Percentiles rank a stretch among this genome's conserved stretches.
phyloP scores from a whole-genome alignment of 1,139 yeast species.

The Candida labiduridarum region DNA sequence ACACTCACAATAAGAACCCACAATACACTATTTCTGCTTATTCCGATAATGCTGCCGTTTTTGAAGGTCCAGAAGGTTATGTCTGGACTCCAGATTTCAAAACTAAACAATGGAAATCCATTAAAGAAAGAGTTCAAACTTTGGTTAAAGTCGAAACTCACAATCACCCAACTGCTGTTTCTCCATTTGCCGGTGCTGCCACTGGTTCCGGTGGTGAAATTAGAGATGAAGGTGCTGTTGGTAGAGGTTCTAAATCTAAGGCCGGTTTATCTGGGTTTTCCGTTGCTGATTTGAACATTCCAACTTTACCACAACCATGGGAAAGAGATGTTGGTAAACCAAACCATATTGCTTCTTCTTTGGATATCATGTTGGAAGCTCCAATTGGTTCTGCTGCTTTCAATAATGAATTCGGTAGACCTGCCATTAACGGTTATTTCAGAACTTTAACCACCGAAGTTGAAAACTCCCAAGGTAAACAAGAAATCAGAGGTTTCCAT shows the following conservation, averaged over 20 bases:
- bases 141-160: constrained; percentile 97
- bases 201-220: constrained; percentile 99
- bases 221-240: constrained; percentile 99
- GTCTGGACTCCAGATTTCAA: constrained; percentile 76
- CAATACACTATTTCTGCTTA: constrained; percentile 90
- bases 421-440: constrained; percentile 95
- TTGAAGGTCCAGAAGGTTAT: constrained; percentile 79
- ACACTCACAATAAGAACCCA: constrained; percentile 82
- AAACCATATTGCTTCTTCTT: constrained; percentile 85
- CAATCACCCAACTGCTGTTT: constrained; percentile 98
- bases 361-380: constrained; percentile 96
- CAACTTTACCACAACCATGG: constrained; percentile 91
- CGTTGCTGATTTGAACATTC: constrained; percentile 88
- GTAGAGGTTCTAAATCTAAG: constrained; percentile 95
- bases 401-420: constrained; percentile 98
- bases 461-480: constrained; percentile 57
- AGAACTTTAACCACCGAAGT: constrained; percentile 90
- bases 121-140: constrained; percentile 80
- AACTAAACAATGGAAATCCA: constrained; percentile 72
- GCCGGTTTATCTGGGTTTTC: constrained; percentile 95
- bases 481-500: constrained; percentile 92
- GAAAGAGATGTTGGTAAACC: constrained; percentile 88
- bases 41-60: constrained; percentile 98
- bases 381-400: constrained; percentile 98
- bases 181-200: constrained; percentile 99